phyloP scores from a whole-genome alignment of 192 early-diverging fungal species.

The Linnemannia elongata region DNA sequence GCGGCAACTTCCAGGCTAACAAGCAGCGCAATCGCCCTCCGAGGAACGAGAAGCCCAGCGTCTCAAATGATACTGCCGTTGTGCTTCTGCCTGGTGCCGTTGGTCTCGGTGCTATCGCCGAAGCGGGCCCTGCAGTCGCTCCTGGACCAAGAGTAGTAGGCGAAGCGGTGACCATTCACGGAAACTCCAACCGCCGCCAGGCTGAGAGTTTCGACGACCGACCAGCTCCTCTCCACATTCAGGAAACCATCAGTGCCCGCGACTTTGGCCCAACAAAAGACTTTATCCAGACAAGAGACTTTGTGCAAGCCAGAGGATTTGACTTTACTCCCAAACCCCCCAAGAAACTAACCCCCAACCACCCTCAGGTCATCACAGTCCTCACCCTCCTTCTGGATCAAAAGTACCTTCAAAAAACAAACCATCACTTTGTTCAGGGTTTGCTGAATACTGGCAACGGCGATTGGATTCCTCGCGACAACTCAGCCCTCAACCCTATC shows the following conservation, averaged over 20 bases:
- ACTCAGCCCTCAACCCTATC: slow-evolving; percentile 39
- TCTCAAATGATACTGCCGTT: neutral
- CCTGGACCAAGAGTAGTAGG: neutral
- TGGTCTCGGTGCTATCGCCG: neutral
- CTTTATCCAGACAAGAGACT: neutral
- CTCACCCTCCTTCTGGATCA: slow-evolving; percentile 46
- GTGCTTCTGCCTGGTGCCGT: neutral
- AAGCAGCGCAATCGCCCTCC: neutral
- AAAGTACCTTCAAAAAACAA: slow-evolving; percentile 12
- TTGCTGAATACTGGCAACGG: slow-evolving; percentile 34
- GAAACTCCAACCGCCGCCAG: slow-evolving; percentile 18
- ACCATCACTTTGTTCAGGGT: slow-evolving; percentile 49
- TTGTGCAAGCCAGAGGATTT: neutral
- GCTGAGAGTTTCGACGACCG: slow-evolving; percentile 16
- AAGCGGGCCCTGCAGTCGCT: neutral
- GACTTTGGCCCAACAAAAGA: neutral
- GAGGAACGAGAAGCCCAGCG: neutral
- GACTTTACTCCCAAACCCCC: neutral
- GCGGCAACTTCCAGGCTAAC: neutral
- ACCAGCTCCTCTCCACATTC: neutral
- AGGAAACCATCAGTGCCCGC: neutral
- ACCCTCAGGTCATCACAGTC: slow-evolving; percentile 27
- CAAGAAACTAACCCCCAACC: neutral
- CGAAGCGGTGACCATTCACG: slow-evolving; percentile 22
- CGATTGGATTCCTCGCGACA: slow-evolving; percentile 55